Evolutionary conservation across 1,139 yeast species (phyloP).

Genomic region (Suhomyces anneliseae): DNA sequence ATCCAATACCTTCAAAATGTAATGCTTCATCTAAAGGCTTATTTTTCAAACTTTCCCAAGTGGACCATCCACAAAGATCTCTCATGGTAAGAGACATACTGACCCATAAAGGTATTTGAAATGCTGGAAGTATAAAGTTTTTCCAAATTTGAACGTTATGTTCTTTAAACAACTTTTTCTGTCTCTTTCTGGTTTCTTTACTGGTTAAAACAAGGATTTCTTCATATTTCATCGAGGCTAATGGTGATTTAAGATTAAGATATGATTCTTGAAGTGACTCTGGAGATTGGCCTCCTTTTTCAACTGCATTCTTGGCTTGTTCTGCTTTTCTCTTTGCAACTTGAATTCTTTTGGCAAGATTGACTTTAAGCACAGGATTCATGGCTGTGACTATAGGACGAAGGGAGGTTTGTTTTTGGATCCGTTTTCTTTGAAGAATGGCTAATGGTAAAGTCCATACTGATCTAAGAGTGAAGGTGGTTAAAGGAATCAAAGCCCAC

Average conservation of each 20-base stretch:
- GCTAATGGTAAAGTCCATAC: constrained; percentile 78
- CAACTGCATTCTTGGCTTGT: constrained; percentile 9
- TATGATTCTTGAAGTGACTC: constrained; percentile 11
- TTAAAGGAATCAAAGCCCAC: constrained; percentile 76
- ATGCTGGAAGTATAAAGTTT: constrained; percentile 66
- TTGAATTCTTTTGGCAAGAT: constrained; percentile 61
- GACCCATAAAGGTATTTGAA: constrained; percentile 90
- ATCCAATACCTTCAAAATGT: constrained; percentile 54
- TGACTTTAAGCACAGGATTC: constrained; percentile 71
- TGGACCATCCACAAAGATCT: constrained; percentile 71
- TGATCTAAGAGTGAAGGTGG: constrained; percentile 66
- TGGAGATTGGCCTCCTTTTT: constrained; percentile 1
- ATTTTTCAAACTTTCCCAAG: constrained; percentile 46
- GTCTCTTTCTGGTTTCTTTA: constrained; percentile 76
- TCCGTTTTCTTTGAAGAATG: constrained; percentile 63
- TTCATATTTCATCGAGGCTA: constrained; percentile 64
- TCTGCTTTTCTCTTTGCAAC: constrained; percentile 34
- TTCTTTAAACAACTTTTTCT: constrained; percentile 63
- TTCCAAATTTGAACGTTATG: constrained; percentile 80
- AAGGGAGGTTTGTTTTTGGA: constrained; percentile 68
- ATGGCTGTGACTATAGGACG: constrained; percentile 71
- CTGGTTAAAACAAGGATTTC: constrained; percentile 72
- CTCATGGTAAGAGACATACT: constrained; percentile 75
- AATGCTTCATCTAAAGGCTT: constrained; percentile 57
- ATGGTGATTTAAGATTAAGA: constrained; percentile 25